Percentiles rank a stretch among this genome's conserved stretches.
phyloP scores from a whole-genome alignment of 192 early-diverging fungal genomes.

The Rhizoclosmatium sp. region DNA sequence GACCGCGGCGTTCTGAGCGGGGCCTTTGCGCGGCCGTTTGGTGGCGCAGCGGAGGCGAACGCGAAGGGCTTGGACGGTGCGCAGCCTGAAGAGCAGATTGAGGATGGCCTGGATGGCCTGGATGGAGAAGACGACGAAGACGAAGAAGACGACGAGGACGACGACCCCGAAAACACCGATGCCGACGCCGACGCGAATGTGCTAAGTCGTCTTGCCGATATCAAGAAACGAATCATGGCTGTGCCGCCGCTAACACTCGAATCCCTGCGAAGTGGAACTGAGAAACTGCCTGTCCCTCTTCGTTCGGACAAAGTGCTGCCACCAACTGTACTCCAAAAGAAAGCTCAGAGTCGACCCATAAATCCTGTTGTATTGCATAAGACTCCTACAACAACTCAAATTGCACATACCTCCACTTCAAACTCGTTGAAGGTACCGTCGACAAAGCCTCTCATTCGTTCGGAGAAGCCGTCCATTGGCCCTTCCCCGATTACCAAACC shows the following conservation, averaged over 20 bases:
- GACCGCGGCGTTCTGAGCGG: conserved; percentile 57
- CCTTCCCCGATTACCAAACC: no score
- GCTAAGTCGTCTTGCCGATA: conserved; percentile 79
- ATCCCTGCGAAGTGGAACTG: conserved; percentile 73
- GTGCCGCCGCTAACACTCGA: conserved; percentile 61
- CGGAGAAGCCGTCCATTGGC: no score
- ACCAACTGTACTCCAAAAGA: neutral
- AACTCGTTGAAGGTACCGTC: no score
- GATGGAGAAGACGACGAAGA: conserved; percentile 78
- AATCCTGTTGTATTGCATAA: neutral
- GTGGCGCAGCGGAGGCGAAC: conserved; percentile 81
- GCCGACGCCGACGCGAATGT: conserved; percentile 79
- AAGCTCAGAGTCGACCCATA: neutral
- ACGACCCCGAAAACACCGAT: conserved; percentile 74
- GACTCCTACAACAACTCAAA: neutral
- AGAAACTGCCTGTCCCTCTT: neutral
- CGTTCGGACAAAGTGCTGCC: neutral
- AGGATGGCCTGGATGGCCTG: conserved; percentile 48
- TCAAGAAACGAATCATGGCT: neutral
- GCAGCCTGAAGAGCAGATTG: no score
- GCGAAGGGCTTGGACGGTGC: conserved; percentile 74
- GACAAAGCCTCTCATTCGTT: no score
- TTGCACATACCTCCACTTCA: neutral
- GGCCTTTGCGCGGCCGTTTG: conserved; percentile 70
- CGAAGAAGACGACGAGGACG: conserved; percentile 75